Percentiles rank a stretch among this genome's conserved stretches.
Evolutionary conservation across 805 yeast genomes (phyloP).

Genomic region (Candida nemodendra): DNA sequence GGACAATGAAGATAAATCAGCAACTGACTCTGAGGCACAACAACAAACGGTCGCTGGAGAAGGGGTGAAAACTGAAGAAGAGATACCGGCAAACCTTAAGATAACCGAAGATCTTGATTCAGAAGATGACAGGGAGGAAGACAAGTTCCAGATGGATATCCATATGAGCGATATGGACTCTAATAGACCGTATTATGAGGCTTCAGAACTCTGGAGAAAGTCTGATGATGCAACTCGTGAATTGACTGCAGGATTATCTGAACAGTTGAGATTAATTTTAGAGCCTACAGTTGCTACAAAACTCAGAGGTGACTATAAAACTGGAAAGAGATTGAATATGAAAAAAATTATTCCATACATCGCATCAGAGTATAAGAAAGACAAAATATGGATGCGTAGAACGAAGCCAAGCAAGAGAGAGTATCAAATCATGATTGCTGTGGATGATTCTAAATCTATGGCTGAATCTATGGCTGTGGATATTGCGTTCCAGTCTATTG

Average conservation of each 20-base stretch:
- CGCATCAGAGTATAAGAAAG: conserved; percentile 96
- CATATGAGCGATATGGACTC: conserved; percentile 18
- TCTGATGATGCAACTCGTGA: conserved; percentile 88
- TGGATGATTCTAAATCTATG: conserved; percentile 98
- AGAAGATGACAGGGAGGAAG: conserved; percentile 30
- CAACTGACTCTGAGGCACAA: conserved; percentile 18
- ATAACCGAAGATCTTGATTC: conserved; percentile 33
- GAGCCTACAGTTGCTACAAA: conserved; percentile 98
- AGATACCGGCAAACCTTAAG: conserved; percentile 49
- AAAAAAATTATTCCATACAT: conserved; percentile 96
- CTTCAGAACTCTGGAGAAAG: conserved; percentile 75
- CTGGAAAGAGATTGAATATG: conserved; percentile 97
- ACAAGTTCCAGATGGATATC: conserved; percentile 11
- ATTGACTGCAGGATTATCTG: conserved; percentile 81
- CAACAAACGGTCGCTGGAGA: conserved; percentile 23
- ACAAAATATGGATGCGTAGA: conserved; percentile 96
- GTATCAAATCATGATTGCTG: conserved; percentile 95
- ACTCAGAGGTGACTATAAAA: conserved; percentile 90
- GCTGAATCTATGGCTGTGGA: conserved; percentile 87
- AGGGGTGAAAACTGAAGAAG: conserved; percentile 12
- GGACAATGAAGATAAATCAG: conserved; percentile 25
- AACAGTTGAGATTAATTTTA: conserved; percentile 85
- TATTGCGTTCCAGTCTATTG: conserved; percentile 91
- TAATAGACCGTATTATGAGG: conserved; percentile 47
- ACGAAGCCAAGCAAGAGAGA: conserved; percentile 97